Conservation (phyloP, 1,284 basidiomycete genomes). For the Naganishia liquefaciens region DNA sequence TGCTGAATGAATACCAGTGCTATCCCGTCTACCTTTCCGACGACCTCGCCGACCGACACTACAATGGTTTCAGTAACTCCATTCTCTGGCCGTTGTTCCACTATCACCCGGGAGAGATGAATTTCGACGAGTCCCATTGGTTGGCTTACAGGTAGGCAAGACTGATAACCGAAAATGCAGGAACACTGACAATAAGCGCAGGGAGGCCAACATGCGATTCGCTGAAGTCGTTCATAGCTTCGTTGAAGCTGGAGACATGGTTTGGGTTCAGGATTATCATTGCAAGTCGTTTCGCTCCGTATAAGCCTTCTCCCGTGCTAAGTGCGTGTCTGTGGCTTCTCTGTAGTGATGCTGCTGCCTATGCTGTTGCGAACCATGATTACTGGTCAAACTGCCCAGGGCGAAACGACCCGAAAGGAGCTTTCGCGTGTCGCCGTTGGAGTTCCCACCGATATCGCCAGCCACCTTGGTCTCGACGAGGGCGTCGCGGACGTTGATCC, state of each 20-base stretch:
- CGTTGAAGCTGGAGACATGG: slow-evolving; percentile 81
- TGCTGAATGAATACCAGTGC: slow-evolving; percentile 93
- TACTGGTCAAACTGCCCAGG: slow-evolving; percentile 66
- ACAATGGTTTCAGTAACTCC: slow-evolving; percentile 97
- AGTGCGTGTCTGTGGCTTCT: slow-evolving; percentile 1
- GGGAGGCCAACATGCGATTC: slow-evolving; percentile 93
- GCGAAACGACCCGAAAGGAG: slow-evolving; percentile 67
- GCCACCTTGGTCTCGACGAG: slow-evolving; percentile 53
- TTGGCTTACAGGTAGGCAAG: slow-evolving; percentile 66
- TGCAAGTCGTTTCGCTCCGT: slow-evolving; percentile 38
- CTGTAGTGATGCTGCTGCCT: slow-evolving; percentile 82
- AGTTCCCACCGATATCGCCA: slow-evolving; percentile 62
- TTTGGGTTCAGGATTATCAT: slow-evolving; percentile 99
- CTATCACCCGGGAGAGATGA: slow-evolving; percentile 98
- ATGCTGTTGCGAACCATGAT: slow-evolving; percentile 87
- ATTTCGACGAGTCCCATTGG: slow-evolving; percentile 99
- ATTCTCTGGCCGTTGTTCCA: slow-evolving; percentile 99
- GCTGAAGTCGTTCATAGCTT: slow-evolving; percentile 82
- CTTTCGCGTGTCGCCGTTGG: slow-evolving; percentile 75
- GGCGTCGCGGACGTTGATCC: slow-evolving; percentile 38
- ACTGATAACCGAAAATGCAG: no score
- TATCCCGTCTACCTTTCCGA: slow-evolving; percentile 97
- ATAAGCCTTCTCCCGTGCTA: background rate
- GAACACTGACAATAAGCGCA: slow-evolving; percentile 38
- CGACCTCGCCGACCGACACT: slow-evolving; percentile 95